Base-by-base conservation (phyloP, 257 asterid genomes). In the Hygrophila difformis region DNA sequence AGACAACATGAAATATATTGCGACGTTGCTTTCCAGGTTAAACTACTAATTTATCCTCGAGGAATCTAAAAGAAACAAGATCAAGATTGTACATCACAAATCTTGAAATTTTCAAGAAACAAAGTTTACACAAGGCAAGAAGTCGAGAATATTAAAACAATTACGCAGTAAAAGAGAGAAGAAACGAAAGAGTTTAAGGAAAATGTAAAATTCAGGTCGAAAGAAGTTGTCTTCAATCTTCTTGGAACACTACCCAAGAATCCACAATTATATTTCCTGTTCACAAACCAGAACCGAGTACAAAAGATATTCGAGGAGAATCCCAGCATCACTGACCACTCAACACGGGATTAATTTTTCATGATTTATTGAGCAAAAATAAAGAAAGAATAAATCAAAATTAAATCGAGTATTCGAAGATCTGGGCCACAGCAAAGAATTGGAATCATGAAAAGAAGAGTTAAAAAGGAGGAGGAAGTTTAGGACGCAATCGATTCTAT, bases 341-440 rank as follows among this genome's bases (percentile, higher is more conserved):
- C 16, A 26, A 65, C 26, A 23, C 33, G 18, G 53, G 18, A 20
- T 29, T 37, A 11, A 11, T 2, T 21, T 47, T 12, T 15, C 22
- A 14, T 6, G 45, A 56, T 44, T 19, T 31, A 4, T 16, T 33
- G 14, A 23, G 39, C 26, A 28, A 16, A 14, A 33, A 17, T 5
- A 18, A 2, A 11, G 51, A 20, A 56, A 44, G 38, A 37, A 38
- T 12, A 51, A 60, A 66, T 60, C 53, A 60, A 55, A 44, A 59
- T 54, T 47, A 41, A 40, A 49, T 47, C 38, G 28, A 33, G 12
- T 28, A 60, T 48, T 59, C 56, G 13, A 47, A 56, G 69, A 67
- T 67, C 74, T 57, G 66, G 57, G 53, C 38, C 52, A 36, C 19
- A 35, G 34, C 34, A 47, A 34, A 41, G 23, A 51, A 22, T 37